These are phyloP conservation scores for Termitomyces eurrhizus DNA, from an alignment of 768 basidiomycete species.

Conservation along the genomic window DNA sequence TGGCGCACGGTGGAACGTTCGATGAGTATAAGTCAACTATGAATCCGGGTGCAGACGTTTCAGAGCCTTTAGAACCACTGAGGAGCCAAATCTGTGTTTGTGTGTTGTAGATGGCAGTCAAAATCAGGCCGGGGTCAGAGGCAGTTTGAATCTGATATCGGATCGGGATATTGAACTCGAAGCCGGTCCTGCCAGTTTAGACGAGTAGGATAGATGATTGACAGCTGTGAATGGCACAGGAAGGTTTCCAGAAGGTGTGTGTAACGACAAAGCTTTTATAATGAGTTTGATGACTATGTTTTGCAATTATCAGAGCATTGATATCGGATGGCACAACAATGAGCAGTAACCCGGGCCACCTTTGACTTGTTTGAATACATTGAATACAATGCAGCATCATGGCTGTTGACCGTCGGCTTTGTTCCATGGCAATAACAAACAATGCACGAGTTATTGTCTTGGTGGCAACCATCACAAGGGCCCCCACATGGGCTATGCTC, in stretches of 20 bases:
- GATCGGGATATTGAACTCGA: neutral
- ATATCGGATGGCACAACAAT: neutral
- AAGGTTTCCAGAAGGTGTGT: neutral
- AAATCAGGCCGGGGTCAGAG: neutral
- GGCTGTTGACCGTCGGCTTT: neutral
- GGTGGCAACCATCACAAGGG: neutral
- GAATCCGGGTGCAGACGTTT: neutral
- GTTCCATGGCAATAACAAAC: neutral
- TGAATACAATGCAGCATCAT: neutral
- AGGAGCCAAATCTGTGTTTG: neutral
- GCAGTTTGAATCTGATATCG: neutral
- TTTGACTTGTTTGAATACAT: neutral
- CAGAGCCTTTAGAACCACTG: neutral
- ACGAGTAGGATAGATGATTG: neutral
- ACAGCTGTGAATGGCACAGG: neutral
- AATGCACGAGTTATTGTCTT: neutral
- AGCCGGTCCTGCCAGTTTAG: neutral
- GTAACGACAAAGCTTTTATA: neutral
- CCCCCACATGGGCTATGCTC: neutral
- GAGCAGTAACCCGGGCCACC: neutral
- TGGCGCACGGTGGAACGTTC: conserved; percentile 8
- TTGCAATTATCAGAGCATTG: neutral
- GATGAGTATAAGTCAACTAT: neutral
- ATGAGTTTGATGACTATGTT: conserved; percentile 2
- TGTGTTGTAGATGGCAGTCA: neutral